Percentiles rank a stretch among this genome's conserved stretches.
Evolutionary conservation across 768 basidiomycete species (phyloP).

Genomic region (Albatrellus ellisii): DNA sequence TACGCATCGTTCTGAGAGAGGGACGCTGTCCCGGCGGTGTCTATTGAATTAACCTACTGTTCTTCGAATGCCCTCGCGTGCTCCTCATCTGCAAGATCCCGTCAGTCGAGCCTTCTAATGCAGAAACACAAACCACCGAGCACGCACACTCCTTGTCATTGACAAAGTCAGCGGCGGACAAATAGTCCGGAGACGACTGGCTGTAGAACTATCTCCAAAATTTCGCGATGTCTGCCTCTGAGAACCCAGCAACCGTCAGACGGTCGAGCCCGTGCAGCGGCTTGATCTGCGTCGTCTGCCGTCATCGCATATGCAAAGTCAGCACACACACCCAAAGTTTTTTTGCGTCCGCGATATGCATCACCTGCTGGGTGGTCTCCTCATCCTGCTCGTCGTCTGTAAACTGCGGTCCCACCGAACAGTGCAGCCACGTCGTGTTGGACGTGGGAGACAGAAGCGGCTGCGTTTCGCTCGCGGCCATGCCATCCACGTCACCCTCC

Average conservation of each 20-base stretch:
- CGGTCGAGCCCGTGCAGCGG: constrained; percentile 87
- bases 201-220: constrained; percentile 87
- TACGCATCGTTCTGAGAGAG: constrained; percentile 43
- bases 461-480: constrained; percentile 2
- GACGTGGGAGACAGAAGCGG: constrained; percentile 6
- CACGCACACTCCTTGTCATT: constrained; percentile 64
- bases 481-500: constrained; percentile 4
- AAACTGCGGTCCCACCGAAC: constrained; percentile 73
- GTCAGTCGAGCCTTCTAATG: neutral
- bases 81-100: constrained; percentile 55
- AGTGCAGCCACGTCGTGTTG: constrained; percentile 66
- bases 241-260: constrained; percentile 78
- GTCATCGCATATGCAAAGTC: neutral
- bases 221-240: constrained; percentile 78
- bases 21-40: constrained; percentile 44
- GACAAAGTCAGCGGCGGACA: constrained; percentile 49
- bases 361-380: constrained; percentile 43
- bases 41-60: constrained; percentile 85
- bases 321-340: neutral
- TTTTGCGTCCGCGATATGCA: constrained; percentile 3
- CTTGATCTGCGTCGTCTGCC: constrained; percentile 59
- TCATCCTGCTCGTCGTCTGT: constrained; percentile 43
- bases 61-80: constrained; percentile 86
- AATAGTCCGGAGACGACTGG: constrained; percentile 57
- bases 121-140: neutral